Evolutionary conservation across 495 filamentous ascomycete species (phyloP), one percentile per base, ranked within the genome.

Genomic region (Chaetomium fimeti): DNA sequence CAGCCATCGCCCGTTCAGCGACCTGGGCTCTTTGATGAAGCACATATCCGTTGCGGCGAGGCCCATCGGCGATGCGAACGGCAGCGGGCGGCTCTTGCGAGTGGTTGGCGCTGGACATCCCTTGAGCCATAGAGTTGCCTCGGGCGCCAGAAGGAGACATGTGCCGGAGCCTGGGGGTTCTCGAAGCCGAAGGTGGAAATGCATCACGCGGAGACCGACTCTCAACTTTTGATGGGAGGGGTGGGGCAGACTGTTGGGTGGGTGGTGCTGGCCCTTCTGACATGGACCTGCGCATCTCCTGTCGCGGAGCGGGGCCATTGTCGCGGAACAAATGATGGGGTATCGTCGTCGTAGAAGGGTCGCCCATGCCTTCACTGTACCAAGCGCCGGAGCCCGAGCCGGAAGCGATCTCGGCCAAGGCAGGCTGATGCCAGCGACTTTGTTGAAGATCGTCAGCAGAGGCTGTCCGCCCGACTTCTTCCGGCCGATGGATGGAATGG

Each of bases 161-260:
- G 16, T 71, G 68, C n/a, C 73, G 69, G 20, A 75, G 60, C 68
- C 65, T 71, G 3, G 73, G 72, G 8, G 71, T 76, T 43, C 70
- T 72, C 11, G 74, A 76, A 27, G 74, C 69, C 0, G 73, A 75
- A 9, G 75, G 75, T 9, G 75, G 75, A 29, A 70, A 74, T 2
- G 43, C 60, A 45, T 75, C 70, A 0, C 70, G 64, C 1, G 57
- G 61, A 49, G 68, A 57, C 22, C 67, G 47, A 22, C 1, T 42
- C 0, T 68, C 71, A 2, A 64, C 47, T 24, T 38, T 68, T 1
- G 63, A 24, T 3, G 57, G 2, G 20, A 28, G 36, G 20, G 62
- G 1, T 7, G 49, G 22, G 4, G 60, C 24, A 9, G 63, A 24
- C 16, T 62, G 28, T 22, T 57, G 16, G 0, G 13, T 24, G 11